A percentile compares a stretch with the other conserved stretches of the same genome.
phyloP scores from a whole-genome alignment of 257 asterid genomes.

The Verbena officinalis region DNA sequence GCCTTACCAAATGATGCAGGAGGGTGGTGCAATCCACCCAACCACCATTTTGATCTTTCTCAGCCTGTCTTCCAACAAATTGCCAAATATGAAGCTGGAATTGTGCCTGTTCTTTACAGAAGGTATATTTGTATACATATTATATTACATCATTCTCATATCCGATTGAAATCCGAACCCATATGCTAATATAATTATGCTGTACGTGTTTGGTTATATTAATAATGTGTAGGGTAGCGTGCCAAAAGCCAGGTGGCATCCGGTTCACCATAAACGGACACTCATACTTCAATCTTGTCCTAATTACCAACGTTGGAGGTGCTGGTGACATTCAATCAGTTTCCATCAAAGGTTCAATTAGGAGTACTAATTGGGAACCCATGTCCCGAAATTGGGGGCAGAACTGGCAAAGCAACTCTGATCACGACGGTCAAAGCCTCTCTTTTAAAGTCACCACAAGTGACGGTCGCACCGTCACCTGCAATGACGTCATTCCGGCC shows the following conservation, averaged over 20 bases:
- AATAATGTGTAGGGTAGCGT: constrained; percentile 39
- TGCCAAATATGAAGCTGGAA: constrained; percentile 43
- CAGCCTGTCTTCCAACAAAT: constrained; percentile 43
- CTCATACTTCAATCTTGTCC: constrained; percentile 56
- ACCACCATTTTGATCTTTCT: constrained; percentile 48
- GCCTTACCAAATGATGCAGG: constrained; percentile 42
- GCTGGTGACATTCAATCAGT: constrained; percentile 57
- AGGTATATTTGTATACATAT: constrained; percentile 24
- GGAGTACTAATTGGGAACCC: constrained; percentile 44
- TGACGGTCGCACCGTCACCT: constrained; percentile 39
- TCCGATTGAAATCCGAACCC: too few relatives aligned
- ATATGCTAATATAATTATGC: too few relatives aligned
- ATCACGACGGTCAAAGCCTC: constrained; percentile 50
- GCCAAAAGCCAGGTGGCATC: constrained; percentile 55
- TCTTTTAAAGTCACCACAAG: constrained; percentile 55
- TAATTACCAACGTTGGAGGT: constrained; percentile 58
- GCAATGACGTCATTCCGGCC: constrained; percentile 37
- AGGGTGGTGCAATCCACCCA: constrained; percentile 59
- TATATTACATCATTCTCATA: too few relatives aligned
- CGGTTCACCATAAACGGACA: constrained; percentile 57
- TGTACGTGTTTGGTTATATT: too few relatives aligned
- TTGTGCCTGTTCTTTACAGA: constrained; percentile 44
- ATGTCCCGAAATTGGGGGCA: constrained; percentile 67
- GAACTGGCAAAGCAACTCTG: constrained; percentile 57
- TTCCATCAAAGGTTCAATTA: constrained; percentile 54